Evolutionary conservation across 805 yeast genomes (phyloP), one percentile per base, ranked within the genome.

Genomic region (Zygotorulaspora sp.): DNA sequence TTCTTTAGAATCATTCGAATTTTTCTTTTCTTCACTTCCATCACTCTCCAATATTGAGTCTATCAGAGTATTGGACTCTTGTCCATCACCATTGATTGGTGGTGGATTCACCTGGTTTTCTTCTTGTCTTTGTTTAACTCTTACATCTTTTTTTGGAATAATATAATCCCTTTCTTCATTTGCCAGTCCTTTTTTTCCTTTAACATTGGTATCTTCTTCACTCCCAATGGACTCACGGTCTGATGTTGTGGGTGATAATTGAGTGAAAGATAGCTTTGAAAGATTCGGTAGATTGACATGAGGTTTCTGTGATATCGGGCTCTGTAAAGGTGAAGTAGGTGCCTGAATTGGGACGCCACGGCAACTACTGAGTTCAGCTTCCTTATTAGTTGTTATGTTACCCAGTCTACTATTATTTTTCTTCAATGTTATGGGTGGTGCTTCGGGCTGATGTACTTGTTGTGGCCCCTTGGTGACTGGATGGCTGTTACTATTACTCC

Each of bases 301-400:
- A 12, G 31, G 44, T 22, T 38, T 41, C 3, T 44, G 28, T 11
- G 42, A 29, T n/a, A 35, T 38, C 3, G 56, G 55, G n/a, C 44
- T 37, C 13, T 45, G 49, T n/a, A 28, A 24, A n/a, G 44, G 49
- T 7, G 45, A 31, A 14, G 18, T 21, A 9, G 37, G 38, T 5
- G 35, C 35, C 21, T 31, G 41, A 10, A 28, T 22, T 14, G 42
- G 44, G 21, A 40, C 47, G 10, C 38, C 48, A 34, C 53, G 40
- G 9, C 49, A 47, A 24, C 41, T 40, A 25, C 47, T 47, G 24
- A 47, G 40, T 40, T 54, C 62, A 23, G 36, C 40, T 35, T 49
- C 59, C 31, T 53, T 58, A 39, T 34, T 31, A 36, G 28, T 36
- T 28, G 53, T 24, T 33, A 44, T 18, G 26, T 40, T 37, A 32